These are phyloP conservation scores for Penicillium hesseltinei DNA, from an alignment of 2,329 filamentous ascomycete species.

Conservation along the genomic window DNA sequence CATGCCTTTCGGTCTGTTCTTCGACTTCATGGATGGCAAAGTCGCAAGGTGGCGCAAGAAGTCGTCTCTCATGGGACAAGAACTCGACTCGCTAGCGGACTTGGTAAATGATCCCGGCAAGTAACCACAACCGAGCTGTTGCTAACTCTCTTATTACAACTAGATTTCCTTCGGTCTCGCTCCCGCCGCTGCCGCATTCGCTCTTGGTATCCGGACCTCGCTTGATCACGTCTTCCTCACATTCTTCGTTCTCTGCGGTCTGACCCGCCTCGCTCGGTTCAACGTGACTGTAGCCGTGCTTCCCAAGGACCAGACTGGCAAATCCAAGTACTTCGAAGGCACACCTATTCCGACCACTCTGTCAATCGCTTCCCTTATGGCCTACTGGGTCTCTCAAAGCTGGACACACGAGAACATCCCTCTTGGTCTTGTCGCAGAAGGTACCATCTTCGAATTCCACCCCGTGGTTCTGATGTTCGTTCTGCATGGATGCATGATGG, in stretches of 20 bases:
- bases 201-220: slow-evolving; percentile 79
- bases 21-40: slow-evolving; percentile 97
- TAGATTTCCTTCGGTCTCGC: slow-evolving; percentile 95
- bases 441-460: slow-evolving; percentile 75
- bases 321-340: slow-evolving; percentile 94
- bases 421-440: slow-evolving; percentile 65
- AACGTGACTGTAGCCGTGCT: slow-evolving; percentile 90
- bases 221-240: slow-evolving; percentile 76
- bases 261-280: slow-evolving; percentile 92
- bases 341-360: slow-evolving; percentile 92
- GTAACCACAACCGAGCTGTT: not conserved
- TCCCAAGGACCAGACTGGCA: slow-evolving; percentile 87
- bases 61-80: slow-evolving; percentile 96
- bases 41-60: slow-evolving; percentile 96
- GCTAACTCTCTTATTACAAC: slow-evolving; percentile 9
- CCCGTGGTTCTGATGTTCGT: slow-evolving; percentile 78
- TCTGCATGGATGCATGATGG: slow-evolving; percentile 89
- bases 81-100: slow-evolving; percentile 92
- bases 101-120: slow-evolving; percentile 57
- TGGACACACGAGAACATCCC: slow-evolving; percentile 81
- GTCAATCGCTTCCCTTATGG: slow-evolving; percentile 77
- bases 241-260: slow-evolving; percentile 91
- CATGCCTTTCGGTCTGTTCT: slow-evolving; percentile 91
- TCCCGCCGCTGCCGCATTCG: slow-evolving; percentile 82
- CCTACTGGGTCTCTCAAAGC: slow-evolving; percentile 78